Conservation (phyloP, 805 yeast species). For the Blastobotrys peoriensis region DNA sequence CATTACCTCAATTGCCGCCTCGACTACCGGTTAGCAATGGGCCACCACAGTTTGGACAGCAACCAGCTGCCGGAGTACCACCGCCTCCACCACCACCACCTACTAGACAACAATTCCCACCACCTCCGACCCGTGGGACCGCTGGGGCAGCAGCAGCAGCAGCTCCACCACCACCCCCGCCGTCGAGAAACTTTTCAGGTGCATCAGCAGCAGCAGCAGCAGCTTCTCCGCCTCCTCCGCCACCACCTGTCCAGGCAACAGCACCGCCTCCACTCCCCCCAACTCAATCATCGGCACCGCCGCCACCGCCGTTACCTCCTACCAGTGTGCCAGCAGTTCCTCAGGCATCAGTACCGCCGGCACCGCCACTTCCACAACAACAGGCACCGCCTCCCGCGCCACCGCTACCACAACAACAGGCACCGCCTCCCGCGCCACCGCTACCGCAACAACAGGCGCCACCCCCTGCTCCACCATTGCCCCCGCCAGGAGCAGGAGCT, state of each 20-base stretch:
- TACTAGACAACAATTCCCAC: constrained; percentile 6
- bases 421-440: constrained; percentile 27
- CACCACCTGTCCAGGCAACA: constrained; percentile 20
- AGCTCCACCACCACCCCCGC: constrained; percentile 23
- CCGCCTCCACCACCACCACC: constrained; percentile 20
- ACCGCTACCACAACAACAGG: constrained; percentile 18
- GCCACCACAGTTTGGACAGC: constrained; percentile 15
- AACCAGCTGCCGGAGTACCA: constrained; percentile 15
- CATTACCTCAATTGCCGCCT: constrained; percentile 28
- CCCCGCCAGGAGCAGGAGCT: constrained; percentile 24
- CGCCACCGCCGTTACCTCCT: constrained; percentile 29
- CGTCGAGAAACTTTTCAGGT: constrained; percentile 7
- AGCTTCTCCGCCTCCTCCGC: constrained; percentile 22
- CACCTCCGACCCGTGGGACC: constrained; percentile 39
- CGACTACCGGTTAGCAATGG: constrained; percentile 21
- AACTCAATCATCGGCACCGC: constrained; percentile 22
- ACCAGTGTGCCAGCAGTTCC: constrained; percentile 21
- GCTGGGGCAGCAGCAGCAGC: constrained; percentile 24
- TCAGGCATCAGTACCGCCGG: no score
- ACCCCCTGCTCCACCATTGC: constrained; percentile 36
- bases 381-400: constrained; percentile 20
- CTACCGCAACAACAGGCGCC: constrained; percentile 30
- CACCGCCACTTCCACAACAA: constrained; percentile 26
- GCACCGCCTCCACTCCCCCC: constrained; percentile 28
- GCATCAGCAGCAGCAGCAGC: constrained; percentile 17